Evolutionary conservation across 2,329 filamentous ascomycete species (phyloP).

Genomic region (Kalmusia sp.): DNA sequence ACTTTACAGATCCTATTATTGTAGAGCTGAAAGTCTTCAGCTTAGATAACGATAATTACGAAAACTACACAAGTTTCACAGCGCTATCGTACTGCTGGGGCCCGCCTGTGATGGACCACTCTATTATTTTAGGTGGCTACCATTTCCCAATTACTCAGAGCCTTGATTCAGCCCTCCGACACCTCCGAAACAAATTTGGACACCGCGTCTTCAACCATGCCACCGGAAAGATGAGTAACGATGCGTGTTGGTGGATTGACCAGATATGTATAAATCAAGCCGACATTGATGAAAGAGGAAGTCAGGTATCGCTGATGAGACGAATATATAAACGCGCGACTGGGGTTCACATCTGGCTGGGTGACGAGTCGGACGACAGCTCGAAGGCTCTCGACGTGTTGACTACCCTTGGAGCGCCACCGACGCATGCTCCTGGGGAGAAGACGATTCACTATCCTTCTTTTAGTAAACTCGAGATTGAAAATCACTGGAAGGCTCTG

Average conservation of each 20-base stretch:
- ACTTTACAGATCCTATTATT: constrained; percentile 3
- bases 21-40: neutral
- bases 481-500: constrained; percentile 15
- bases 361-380: constrained; percentile 17
- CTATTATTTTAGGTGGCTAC: neutral
- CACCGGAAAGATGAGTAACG: neutral
- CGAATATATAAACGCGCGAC: constrained; percentile 15
- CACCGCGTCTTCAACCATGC: neutral
- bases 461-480: constrained; percentile 6
- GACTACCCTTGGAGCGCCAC: constrained; percentile 2
- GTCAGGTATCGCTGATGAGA: constrained; percentile 17
- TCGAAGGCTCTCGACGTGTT: constrained; percentile 15
- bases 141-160: constrained; percentile 3
- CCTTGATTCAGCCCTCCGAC: constrained; percentile 5
- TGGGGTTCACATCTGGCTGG: constrained; percentile 19
- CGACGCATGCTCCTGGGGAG: constrained; percentile 1
- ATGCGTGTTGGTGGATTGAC: constrained; percentile 8
- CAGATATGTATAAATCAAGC: constrained; percentile 17
- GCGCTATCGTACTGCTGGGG: constrained; percentile 6
- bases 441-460: constrained; percentile 5
- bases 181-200: constrained; percentile 1
- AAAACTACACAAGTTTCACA: neutral
- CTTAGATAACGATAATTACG: constrained; percentile 1
- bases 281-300: constrained; percentile 10
- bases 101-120: neutral